These are phyloP conservation scores for Ogataea dorogensis DNA, from an alignment of 805 yeast genomes.

Conservation along the genomic window DNA sequence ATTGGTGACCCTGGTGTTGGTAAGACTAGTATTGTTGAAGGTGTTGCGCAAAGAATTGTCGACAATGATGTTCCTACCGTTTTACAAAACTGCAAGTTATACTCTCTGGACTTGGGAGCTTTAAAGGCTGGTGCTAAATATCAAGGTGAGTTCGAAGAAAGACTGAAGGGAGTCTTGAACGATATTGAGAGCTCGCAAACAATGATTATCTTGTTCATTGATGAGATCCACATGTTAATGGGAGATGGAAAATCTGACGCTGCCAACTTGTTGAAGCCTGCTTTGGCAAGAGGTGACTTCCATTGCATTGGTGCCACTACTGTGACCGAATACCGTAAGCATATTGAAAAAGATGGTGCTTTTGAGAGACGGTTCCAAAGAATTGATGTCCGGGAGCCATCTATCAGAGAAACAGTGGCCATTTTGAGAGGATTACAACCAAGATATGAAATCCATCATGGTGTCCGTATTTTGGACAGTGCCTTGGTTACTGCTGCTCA, in stretches of 20 bases:
- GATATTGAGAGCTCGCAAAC: constrained; percentile 88
- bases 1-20: constrained; percentile 99
- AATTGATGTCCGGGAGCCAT: constrained; percentile 93
- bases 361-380: constrained; percentile 98
- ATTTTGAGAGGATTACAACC: constrained; percentile 94
- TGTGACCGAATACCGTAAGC: constrained; percentile 87
- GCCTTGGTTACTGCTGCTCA: constrained; percentile 94
- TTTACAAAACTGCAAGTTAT: constrained; percentile 74
- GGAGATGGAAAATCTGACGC: constrained; percentile 98
- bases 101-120: constrained; percentile 91
- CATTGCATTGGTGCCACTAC: constrained; percentile 99
- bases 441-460: constrained; percentile 95
- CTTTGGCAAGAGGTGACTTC: constrained; percentile 92
- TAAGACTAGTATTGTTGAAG: constrained; percentile 96
- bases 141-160: constrained; percentile 98
- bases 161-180: constrained; percentile 92
- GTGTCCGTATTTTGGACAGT: constrained; percentile 91
- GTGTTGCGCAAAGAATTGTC: constrained; percentile 95
- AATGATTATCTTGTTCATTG: constrained; percentile 87
- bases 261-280: constrained; percentile 94
- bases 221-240: constrained; percentile 99
- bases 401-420: constrained; percentile 89
- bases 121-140: constrained; percentile 98
- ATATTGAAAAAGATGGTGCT: constrained; percentile 95
- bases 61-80: constrained; percentile 94